phyloP scores from a whole-genome alignment of 495 filamentous ascomycete species.

The Penicillium tannophilum region DNA sequence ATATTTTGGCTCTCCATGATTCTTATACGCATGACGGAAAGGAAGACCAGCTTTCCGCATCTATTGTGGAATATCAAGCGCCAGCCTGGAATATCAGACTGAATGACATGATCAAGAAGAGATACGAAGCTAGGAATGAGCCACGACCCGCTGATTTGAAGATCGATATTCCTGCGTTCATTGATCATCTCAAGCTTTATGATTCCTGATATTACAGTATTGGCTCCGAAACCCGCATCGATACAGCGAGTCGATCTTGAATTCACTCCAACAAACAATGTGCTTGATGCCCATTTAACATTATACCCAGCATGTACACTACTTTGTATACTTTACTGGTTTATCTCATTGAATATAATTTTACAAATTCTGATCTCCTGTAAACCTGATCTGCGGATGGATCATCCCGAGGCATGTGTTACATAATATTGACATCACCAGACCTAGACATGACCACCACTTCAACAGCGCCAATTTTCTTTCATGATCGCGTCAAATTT shows the following conservation, averaged over 20 bases:
- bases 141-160: background rate
- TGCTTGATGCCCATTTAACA: background rate
- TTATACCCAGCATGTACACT: background rate
- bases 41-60: slow-evolving; percentile 2
- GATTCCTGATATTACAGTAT: background rate
- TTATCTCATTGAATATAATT: background rate
- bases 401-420: background rate
- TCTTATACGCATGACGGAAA: background rate
- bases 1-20: background rate
- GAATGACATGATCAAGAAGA: slow-evolving; percentile 9
- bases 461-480: background rate
- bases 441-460: background rate
- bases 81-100: slow-evolving; percentile 23
- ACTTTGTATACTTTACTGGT: background rate
- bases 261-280: too few relatives aligned
- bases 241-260: too few relatives aligned
- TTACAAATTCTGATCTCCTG: background rate
- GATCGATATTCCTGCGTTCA: background rate
- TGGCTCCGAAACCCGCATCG: background rate
- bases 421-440: background rate
- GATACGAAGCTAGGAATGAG: slow-evolving; percentile 1
- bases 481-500: too few relatives aligned
- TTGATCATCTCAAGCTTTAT: background rate
- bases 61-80: slow-evolving; percentile 6
- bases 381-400: background rate